Evolutionary conservation across 441 rosid species (phyloP), one percentile per base, ranked within the genome.

Genomic region (Populus hybrid): DNA sequence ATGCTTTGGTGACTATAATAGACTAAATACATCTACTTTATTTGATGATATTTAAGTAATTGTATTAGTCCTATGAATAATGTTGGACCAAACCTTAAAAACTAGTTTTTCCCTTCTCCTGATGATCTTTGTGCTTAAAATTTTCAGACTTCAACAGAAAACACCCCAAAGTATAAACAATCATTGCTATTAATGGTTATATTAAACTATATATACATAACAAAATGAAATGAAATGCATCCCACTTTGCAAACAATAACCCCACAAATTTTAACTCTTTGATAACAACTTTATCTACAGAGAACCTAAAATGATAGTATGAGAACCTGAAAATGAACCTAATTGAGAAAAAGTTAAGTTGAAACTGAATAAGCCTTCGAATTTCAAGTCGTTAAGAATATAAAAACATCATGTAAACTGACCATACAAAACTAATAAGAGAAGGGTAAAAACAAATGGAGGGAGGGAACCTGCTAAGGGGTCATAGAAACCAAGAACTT

Each of bases 401-500:
- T 6, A 6, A 57, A 53, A 18, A 18, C 63, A 18, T 57, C 23
- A 57, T 20, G 63, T 8, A 20, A 57, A 57, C 23, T n/a, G 63
- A 20, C 23, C 63, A 2, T 57, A 20, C 20, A 20, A 57, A 66
- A 11, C 36, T 18, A 70, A 61, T 2, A 23, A 24, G 10, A 61
- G 11, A n/a, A 38, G 11, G 2, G 61, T 42, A 65, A 69, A 38
- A 14, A 32, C 9, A 8, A 40, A 34, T 23, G 26, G 32, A n/a
- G 16, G 26, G 32, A n/a, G 16, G 3, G 67, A 30, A 83, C 85
- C 85, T 8, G 85, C 79, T 46, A 83, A 70, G 70, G 85, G 83
- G 42, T 83, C 69, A 11, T 80, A 80, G 79, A 77, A 77, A n/a
- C 85, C 85, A 16, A 83, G 70, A 26, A 80, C 68, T 71, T 80